These are phyloP conservation scores for Microbotryum violaceum DNA, from an alignment of 1,284 basidiomycete genomes.

Conservation along the genomic window DNA sequence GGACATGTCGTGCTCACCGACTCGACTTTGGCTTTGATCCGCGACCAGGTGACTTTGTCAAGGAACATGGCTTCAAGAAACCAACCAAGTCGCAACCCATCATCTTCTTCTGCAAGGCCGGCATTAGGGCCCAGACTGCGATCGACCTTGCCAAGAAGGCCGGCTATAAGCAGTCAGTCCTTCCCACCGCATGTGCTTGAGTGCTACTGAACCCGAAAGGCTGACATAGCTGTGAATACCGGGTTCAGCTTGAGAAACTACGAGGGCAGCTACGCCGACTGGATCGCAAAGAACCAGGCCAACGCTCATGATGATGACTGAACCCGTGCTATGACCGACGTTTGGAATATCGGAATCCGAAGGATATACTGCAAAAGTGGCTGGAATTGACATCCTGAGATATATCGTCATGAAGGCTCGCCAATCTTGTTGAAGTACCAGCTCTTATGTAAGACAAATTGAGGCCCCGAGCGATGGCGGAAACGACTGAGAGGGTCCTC, in stretches of 20 bases:
- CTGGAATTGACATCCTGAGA: no score
- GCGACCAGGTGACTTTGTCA: slow-evolving; percentile 37
- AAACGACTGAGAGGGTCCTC: no score
- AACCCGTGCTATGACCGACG: not conserved
- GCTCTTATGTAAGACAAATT: no score
- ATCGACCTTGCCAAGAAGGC: slow-evolving; percentile 73
- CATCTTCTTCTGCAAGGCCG: slow-evolving; percentile 90
- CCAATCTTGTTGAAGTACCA: no score
- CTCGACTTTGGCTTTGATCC: not conserved
- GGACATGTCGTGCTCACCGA: not conserved
- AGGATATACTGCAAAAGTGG: no score
- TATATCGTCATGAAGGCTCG: no score
- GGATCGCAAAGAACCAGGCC: slow-evolving; percentile 54
- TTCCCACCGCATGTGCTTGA: not conserved
- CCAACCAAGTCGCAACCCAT: slow-evolving; percentile 68
- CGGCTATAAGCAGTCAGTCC: slow-evolving; percentile 70
- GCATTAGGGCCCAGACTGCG: slow-evolving; percentile 73
- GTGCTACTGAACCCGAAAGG: not conserved
- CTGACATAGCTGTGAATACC: not conserved
- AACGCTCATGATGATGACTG: slow-evolving; percentile 18
- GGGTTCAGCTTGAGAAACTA: slow-evolving; percentile 49
- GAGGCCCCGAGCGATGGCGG: no score
- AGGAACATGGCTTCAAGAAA: slow-evolving; percentile 72
- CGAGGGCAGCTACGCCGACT: slow-evolving; percentile 86
- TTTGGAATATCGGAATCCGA: no score